Evolutionary conservation across 2,329 filamentous ascomycete species (phyloP).

Genomic region (Rhytidhysteron rufulum): DNA sequence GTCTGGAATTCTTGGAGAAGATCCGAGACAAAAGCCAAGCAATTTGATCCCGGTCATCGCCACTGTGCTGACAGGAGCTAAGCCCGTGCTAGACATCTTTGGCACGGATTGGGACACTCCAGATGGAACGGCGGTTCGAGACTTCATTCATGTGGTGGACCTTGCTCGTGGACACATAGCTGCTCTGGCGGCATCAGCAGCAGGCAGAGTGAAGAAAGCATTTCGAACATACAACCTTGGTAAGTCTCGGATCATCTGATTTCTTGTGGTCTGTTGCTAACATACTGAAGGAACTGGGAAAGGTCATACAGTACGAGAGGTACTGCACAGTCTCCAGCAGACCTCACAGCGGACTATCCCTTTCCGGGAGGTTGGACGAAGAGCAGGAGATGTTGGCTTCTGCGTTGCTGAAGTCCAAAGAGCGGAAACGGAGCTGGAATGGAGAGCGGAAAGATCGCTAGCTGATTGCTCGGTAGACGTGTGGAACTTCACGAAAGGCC

Average conservation of each 20-base stretch:
- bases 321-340: constrained; percentile 36
- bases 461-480: constrained; percentile 35
- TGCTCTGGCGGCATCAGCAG: constrained; percentile 45
- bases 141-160: constrained; percentile 66
- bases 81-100: constrained; percentile 56
- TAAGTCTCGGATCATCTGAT: constrained; percentile 14
- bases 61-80: constrained; percentile 56
- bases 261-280: constrained; percentile 9
- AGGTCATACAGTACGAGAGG: constrained; percentile 42
- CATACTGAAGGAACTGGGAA: constrained; percentile 32
- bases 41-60: constrained; percentile 64
- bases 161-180: constrained; percentile 62
- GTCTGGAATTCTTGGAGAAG: constrained; percentile 61
- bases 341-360: constrained; percentile 34
- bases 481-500: constrained; percentile 35
- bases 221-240: constrained; percentile 41
- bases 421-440: constrained; percentile 36
- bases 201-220: constrained; percentile 25
- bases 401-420: constrained; percentile 37
- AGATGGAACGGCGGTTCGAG: constrained; percentile 63
- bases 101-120: constrained; percentile 62
- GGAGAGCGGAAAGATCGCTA: constrained; percentile 34
- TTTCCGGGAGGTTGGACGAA: constrained; percentile 31
- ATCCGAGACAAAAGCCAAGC: constrained; percentile 58
- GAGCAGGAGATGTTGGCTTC: constrained; percentile 40